Conservation (phyloP, 805 yeast genomes). For the Saturnispora ahearnii region DNA sequence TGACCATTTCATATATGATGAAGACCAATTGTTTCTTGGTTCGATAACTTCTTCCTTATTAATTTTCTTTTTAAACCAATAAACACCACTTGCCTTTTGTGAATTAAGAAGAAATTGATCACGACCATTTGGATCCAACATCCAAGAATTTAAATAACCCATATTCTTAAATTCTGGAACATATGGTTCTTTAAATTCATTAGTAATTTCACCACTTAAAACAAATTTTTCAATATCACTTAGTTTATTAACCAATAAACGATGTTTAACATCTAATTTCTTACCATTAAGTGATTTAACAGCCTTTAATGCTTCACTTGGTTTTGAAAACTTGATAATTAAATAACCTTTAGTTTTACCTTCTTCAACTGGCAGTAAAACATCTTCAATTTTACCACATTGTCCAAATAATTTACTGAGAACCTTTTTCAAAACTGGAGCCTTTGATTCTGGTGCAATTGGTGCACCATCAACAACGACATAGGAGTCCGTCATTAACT, state of each 20-base stretch:
- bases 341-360: constrained; percentile 80
- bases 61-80: constrained; percentile 69
- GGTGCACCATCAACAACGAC: constrained; percentile 95
- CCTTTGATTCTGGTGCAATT: constrained; percentile 83
- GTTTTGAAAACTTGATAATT: constrained; percentile 71
- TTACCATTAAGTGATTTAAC: constrained; percentile 76
- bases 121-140: constrained; percentile 78
- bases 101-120: constrained; percentile 82
- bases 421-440: constrained; percentile 75
- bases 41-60: constrained; percentile 71
- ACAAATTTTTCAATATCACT: constrained; percentile 77
- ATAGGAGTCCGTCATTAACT: constrained; percentile 44
- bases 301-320: constrained; percentile 65
- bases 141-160: constrained; percentile 84
- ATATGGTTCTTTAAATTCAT: constrained; percentile 61
- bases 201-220: constrained; percentile 49
- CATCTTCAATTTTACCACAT: constrained; percentile 72
- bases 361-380: constrained; percentile 72
- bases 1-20: constrained; percentile 80
- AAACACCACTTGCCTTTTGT: constrained; percentile 72
- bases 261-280: constrained; percentile 89
- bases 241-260: constrained; percentile 74
- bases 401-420: constrained; percentile 68
- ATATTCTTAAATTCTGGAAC: constrained; percentile 64
- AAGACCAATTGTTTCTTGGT: constrained; percentile 79